Percentiles rank a stretch among this genome's conserved stretches.
Conservation (phyloP, 768 basidiomycete species). For the Dentipellis fragilis region DNA sequence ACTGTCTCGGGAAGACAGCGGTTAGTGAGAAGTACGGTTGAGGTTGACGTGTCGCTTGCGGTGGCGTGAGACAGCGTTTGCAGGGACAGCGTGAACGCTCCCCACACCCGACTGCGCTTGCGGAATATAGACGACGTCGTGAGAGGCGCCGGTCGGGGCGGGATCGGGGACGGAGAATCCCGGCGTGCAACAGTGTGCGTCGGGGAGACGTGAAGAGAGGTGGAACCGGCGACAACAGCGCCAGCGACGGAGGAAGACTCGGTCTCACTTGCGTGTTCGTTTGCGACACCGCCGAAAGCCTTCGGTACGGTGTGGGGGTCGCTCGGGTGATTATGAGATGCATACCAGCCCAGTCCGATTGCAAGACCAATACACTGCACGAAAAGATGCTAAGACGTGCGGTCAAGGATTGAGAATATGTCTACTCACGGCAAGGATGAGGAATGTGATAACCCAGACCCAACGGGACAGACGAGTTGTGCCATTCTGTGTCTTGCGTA, state of each 20-base stretch:
- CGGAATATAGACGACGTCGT: slow-evolving; percentile 7
- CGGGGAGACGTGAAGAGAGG: slow-evolving; percentile 41
- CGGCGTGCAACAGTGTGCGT: slow-evolving; percentile 49
- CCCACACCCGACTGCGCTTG: not conserved
- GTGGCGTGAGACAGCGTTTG: not conserved
- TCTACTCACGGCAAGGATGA: slow-evolving; percentile 43
- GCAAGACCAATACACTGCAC: slow-evolving; percentile 41
- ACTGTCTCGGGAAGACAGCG: not conserved
- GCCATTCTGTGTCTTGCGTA: slow-evolving; percentile 50
- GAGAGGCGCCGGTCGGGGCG: slow-evolving; percentile 8
- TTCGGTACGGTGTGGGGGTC: slow-evolving; percentile 42
- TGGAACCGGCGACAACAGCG: slow-evolving; percentile 10
- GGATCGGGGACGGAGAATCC: slow-evolving; percentile 13
- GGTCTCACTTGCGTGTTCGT: slow-evolving; percentile 22
- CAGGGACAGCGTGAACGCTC: not conserved
- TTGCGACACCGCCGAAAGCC: slow-evolving; percentile 54
- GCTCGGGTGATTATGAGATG: slow-evolving; percentile 34
- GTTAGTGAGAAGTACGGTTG: slow-evolving; percentile 7
- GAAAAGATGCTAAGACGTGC: not conserved
- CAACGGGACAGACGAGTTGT: slow-evolving; percentile 45
- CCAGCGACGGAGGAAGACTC: slow-evolving; percentile 10
- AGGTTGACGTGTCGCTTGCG: not conserved
- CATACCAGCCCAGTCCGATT: slow-evolving; percentile 49
- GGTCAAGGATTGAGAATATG: not conserved
- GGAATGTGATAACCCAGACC: slow-evolving; percentile 61